Evolutionary conservation across 2,329 filamentous ascomycete species (phyloP).

Genomic region (Nemania sp.): DNA sequence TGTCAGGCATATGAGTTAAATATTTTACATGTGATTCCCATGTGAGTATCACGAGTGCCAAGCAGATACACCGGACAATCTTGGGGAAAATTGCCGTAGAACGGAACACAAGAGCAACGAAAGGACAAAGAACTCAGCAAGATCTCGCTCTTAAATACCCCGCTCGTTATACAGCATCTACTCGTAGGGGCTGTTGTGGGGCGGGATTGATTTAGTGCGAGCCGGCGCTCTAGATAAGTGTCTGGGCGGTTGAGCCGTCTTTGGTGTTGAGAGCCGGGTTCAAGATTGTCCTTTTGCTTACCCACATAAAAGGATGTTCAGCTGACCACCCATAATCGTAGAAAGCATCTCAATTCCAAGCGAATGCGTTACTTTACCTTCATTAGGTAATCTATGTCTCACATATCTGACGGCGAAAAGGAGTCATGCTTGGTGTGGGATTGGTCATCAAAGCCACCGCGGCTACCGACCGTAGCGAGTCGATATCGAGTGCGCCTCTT

Average conservation of each 20-base stretch:
- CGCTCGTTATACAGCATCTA: too few species aligned
- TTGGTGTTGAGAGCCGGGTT: not conserved
- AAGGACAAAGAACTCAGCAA: too few species aligned
- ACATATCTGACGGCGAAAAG: not conserved
- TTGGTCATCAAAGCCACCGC: not conserved
- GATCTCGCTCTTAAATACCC: too few species aligned
- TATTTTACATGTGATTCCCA: not conserved
- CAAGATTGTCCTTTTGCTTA: constrained; percentile 4
- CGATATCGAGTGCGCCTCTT: constrained; percentile 4
- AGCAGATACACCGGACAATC: too few species aligned
- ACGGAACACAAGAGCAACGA: too few species aligned
- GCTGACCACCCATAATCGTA: not conserved
- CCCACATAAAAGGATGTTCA: constrained; percentile 1
- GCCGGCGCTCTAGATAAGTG: too few species aligned
- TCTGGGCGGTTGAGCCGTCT: too few species aligned
- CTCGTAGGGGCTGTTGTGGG: not conserved
- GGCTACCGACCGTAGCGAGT: not conserved
- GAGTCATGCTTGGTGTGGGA: not conserved
- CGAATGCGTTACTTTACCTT: too few species aligned
- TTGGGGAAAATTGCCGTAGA: too few species aligned
- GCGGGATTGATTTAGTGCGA: not conserved
- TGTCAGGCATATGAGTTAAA: not conserved
- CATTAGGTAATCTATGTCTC: not conserved
- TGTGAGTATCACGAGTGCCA: not conserved
- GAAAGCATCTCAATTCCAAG: too few species aligned